Conservation (phyloP, 495 filamentous ascomycete species). For the Pyrenula massariospora region DNA sequence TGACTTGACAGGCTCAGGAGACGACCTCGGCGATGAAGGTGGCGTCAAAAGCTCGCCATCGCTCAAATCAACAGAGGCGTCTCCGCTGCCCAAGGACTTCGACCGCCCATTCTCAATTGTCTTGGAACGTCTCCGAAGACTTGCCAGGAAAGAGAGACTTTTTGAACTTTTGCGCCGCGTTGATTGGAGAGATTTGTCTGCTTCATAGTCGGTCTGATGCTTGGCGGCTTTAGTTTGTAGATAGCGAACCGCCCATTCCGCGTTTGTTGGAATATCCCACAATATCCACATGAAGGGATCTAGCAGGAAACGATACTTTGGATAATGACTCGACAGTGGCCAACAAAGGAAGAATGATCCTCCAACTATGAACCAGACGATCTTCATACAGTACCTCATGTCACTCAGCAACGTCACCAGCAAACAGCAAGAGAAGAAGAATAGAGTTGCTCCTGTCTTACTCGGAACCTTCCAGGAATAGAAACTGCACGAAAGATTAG, state of each 20-base stretch:
- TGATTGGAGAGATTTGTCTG: not conserved
- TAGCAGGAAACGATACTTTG: slow-evolving; percentile 28
- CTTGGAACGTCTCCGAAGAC: not conserved
- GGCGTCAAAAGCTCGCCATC: not conserved
- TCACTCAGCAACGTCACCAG: slow-evolving; percentile 17
- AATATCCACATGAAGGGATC: slow-evolving; percentile 28
- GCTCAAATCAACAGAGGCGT: not conserved
- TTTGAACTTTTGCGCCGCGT: not conserved
- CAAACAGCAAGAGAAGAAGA: slow-evolving; percentile 18
- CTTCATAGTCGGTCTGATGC: not conserved
- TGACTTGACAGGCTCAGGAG: not conserved
- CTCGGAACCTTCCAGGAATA: slow-evolving; percentile 27
- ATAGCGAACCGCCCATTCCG: slow-evolving; percentile 2
- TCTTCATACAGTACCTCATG: slow-evolving; percentile 23
- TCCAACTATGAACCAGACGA: slow-evolving; percentile 24
- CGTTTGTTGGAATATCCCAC: slow-evolving; percentile 27
- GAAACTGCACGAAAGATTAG: slow-evolving; percentile 17
- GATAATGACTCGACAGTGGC: slow-evolving; percentile 26
- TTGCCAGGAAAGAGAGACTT: not conserved
- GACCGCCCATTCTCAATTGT: not conserved
- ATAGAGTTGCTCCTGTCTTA: slow-evolving; percentile 21
- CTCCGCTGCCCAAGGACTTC: not conserved
- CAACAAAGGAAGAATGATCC: slow-evolving; percentile 27
- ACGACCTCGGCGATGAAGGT: not conserved
- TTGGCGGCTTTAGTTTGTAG: not conserved